Conservation (phyloP, 106 monocot genomes). For the Allium cepa region DNA sequence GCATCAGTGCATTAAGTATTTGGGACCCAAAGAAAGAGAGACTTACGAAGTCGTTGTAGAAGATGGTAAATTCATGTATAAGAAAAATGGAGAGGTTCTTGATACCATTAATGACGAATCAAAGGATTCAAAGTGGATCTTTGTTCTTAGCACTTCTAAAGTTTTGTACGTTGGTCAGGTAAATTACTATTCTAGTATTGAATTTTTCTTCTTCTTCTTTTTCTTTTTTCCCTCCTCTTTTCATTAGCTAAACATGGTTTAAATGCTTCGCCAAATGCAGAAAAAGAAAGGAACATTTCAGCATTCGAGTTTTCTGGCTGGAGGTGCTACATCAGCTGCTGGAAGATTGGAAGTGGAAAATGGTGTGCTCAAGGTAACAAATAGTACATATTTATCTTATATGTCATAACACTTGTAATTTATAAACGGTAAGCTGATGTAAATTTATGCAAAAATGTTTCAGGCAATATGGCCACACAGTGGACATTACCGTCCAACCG, state of each 20-base stretch:
- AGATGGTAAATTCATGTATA: conserved; percentile 15
- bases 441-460: neutral
- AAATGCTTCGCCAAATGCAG: conserved; percentile 21
- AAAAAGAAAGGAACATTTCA: conserved; percentile 82
- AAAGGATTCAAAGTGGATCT: conserved; percentile 19
- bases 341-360: conserved; percentile 67
- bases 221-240: neutral
- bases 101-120: conserved; percentile 2
- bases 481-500: conserved; percentile 81
- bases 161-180: conserved; percentile 80
- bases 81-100: conserved; percentile 6
- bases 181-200: neutral
- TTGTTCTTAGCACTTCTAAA: conserved; percentile 50
- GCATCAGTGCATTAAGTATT: conserved; percentile 93
- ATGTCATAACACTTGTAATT: too few species aligned
- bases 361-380: conserved; percentile 59
- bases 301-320: conserved; percentile 89
- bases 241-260: neutral
- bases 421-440: too few species aligned
- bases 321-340: conserved; percentile 83
- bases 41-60: conserved; percentile 14
- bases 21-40: conserved; percentile 51
- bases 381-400: too few species aligned
- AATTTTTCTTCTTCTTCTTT: neutral
- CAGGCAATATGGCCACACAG: conserved; percentile 90